Conservation (phyloP, 306 rosid genomes). For the Sicyos baderoa region DNA sequence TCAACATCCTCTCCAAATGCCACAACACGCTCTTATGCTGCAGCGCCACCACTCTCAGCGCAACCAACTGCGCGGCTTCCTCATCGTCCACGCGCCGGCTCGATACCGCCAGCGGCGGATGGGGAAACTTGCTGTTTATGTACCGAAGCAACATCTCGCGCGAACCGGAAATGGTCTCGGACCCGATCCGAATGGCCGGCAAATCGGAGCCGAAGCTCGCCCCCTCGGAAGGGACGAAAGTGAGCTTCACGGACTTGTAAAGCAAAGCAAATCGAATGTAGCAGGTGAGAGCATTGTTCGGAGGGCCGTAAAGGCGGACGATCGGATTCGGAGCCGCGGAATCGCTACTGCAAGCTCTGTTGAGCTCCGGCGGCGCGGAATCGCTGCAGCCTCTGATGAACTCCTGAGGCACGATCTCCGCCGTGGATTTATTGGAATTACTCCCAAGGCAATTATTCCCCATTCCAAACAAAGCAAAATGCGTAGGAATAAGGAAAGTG, state of each 20-base stretch:
- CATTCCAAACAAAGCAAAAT: slow-evolving; percentile 26
- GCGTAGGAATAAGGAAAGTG: slow-evolving; percentile 2
- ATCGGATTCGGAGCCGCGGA: slow-evolving; percentile 26
- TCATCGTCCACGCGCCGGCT: slow-evolving; percentile 21
- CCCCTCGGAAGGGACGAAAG: slow-evolving; percentile 34
- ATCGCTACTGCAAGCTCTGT: too few relatives aligned
- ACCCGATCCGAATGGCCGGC: slow-evolving; percentile 53
- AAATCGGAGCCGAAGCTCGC: slow-evolving; percentile 25
- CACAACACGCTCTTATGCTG: slow-evolving; percentile 62
- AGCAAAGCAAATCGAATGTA: slow-evolving; percentile 63
- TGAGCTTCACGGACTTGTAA: slow-evolving; percentile 44
- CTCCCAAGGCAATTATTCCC: slow-evolving; percentile 55
- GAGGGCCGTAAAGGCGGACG: slow-evolving; percentile 55
- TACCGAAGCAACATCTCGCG: slow-evolving; percentile 50
- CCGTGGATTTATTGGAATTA: slow-evolving; percentile 43
- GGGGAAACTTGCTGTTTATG: slow-evolving; percentile 56
- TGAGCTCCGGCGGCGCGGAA: not conserved
- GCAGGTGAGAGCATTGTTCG: slow-evolving; percentile 43
- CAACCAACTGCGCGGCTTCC: slow-evolving; percentile 35
- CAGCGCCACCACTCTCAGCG: slow-evolving; percentile 40
- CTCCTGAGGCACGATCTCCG: slow-evolving; percentile 71
- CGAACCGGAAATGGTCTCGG: slow-evolving; percentile 54
- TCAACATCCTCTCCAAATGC: slow-evolving; percentile 64
- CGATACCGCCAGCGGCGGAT: slow-evolving; percentile 25
- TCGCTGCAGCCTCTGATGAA: slow-evolving; percentile 22